Base-by-base conservation (phyloP, 805 yeast species). In the Starmera pachycereana region DNA sequence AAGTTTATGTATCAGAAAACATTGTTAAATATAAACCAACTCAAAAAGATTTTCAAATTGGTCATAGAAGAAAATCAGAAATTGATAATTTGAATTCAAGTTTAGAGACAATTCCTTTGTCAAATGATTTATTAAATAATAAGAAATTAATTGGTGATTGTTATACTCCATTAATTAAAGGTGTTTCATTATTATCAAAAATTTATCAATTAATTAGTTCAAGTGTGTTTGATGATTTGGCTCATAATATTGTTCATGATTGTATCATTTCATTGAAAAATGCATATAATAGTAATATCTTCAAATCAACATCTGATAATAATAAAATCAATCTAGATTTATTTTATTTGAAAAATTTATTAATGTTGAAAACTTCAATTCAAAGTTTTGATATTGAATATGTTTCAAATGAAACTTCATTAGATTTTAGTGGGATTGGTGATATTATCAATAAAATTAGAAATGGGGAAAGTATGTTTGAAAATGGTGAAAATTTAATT, bases 181-280 rank as follows among this genome's bases (percentile, higher is more conserved):
- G 95, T 0, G 61, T 88, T 34, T 71, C 80, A 1, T 61, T 90
- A 6, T 62, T 89, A 28, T 78, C 87, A 29, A 82, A 77, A 54
- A 81, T 89, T 18, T 85, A 86, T 54, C 94, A 85, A 51, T 65
- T 88, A 50, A 73, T 90, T 31, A 80, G 81, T 47, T 77, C 89
- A 2, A 63, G 71, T 11, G 83, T 87, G 2, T 90, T 89, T 61
- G 95, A 87, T 56, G 95, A 86, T 53, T 62, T 89, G 47, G 95
- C 96, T 0, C 95, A 87, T 56, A 76, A 82, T 41, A 78, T 87
- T 39, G 83, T 90, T 4, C 96, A 85, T 54, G 72, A 81, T 35
- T 80, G 92, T 50, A 72, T 87, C 31, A 52, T 62, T 12, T 75
- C 92, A 7, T 60, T 87, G 49, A 71, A 72, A 40, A 60, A 63